Base-by-base conservation (phyloP, 2,329 filamentous ascomycete species). In the Penicillium capsulatum region DNA sequence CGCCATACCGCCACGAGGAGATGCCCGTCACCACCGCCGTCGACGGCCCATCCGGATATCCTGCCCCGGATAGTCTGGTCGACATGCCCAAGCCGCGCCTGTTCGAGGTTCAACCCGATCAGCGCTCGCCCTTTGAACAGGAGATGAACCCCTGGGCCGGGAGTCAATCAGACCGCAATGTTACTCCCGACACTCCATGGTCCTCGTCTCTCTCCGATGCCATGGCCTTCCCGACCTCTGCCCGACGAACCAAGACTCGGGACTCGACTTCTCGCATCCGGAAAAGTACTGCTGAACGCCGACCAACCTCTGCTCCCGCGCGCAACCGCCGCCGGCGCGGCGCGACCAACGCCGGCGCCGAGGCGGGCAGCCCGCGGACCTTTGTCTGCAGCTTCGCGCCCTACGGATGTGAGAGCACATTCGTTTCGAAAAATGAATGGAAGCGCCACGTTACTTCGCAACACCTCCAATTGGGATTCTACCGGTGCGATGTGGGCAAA, bases 401-500 rank as follows among this genome's bases (percentile, higher is more conserved):
- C 39, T 92, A 89, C 40, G 85, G 84, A 22, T 97, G 91, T 66
- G 50, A 47, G 1, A 78, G 80, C 2, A 80, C 75, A 0, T 95
- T 95, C 57, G 75, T 77, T 3, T 82, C 76, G 51, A 95, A 94
- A 68, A 95, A 95, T 60, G 90, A 96, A 63, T 96, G 91, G 91
- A 96, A 96, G 64, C 80, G 91, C 0, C 91, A 97, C 59, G 80
- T 91, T 54, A 70, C 73, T 20, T 85, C 84, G 0, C 85, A 94
- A 58, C 91, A 97, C 58, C 71, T 95, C 15, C 77, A 82, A 38
- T 71, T 86, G 3, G 70, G 76, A 31, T 85, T 81, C 65, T 96
- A 83, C 79, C 73, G 83, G 41, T 97, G 90, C 67, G 76, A 81
- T 49, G 70, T 84, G 20, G 83, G 79, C 45, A 57, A 64, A 6